These are phyloP conservation scores for Lizanozyma gosingica DNA, from an alignment of 1,139 yeast species.

Conservation along the genomic window DNA sequence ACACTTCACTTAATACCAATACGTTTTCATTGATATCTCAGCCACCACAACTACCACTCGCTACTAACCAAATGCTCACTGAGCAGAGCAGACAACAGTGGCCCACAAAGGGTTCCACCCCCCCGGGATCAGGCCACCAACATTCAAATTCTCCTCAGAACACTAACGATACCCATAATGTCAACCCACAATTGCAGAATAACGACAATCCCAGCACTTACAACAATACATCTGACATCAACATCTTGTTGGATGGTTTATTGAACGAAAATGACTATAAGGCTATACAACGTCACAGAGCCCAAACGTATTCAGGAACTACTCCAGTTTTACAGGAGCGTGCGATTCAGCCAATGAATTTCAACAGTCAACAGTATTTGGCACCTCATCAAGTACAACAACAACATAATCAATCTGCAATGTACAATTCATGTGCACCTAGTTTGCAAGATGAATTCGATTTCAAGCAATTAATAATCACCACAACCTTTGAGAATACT, in stretches of 20 bases:
- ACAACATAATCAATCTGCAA: slow-evolving; percentile 5
- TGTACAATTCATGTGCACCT: slow-evolving; percentile 1
- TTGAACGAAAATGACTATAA: background rate
- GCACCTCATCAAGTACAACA: too few relatives aligned
- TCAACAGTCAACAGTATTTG: background rate
- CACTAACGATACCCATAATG: background rate
- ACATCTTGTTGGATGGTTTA: background rate
- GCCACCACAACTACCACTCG: slow-evolving; percentile 8
- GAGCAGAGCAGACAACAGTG: slow-evolving; percentile 4
- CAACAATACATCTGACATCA: background rate
- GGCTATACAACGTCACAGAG: background rate
- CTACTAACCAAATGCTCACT: background rate
- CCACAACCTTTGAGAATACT: slow-evolving; percentile 61
- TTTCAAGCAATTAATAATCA: slow-evolving; percentile 28
- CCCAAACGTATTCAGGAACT: background rate
- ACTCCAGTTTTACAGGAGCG: background rate
- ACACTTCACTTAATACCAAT: background rate
- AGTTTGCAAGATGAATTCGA: slow-evolving; percentile 47
- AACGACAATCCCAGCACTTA: slow-evolving; percentile 2
- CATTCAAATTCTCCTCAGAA: slow-evolving; percentile 5
- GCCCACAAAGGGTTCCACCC: background rate
- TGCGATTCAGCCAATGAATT: slow-evolving; percentile 1
- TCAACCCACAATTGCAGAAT: background rate
- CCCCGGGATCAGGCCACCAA: slow-evolving; percentile 6
- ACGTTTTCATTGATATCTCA: slow-evolving; percentile 9